Base-by-base conservation (phyloP, 495 filamentous ascomycete species). In the Penicillium maclennaniae region DNA sequence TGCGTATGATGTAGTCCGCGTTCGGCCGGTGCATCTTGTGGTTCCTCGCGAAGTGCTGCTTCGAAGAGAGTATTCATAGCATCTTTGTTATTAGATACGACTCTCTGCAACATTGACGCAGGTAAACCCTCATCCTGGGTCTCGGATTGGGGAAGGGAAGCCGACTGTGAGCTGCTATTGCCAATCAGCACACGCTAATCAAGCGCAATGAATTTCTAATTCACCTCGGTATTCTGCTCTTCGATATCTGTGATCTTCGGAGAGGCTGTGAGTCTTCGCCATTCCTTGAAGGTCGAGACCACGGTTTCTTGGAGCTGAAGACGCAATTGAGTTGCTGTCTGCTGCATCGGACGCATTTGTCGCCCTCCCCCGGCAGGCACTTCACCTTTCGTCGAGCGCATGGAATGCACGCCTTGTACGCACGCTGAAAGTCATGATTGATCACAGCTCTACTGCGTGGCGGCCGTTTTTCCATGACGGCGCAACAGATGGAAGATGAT, bases 41-140 rank as follows among this genome's bases (percentile, higher is more conserved):
- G 14, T 43, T 52, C 43, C 20, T 56, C 49, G 27, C 28, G 49
- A 44, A 65, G 53, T 14, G 69, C 68, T 2, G 71, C 68, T 36
- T 68, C 67, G 45, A 69, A 74, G 3, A 74, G 48, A 12, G 72
- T 67, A 44, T 69, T 62, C 44, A 72, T 56, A 1, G 71, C 69
- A 50, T 72, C 71, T 16, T 62, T 69, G 16, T 68, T 64, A 39
- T 55, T 66, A 7, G 62, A 65, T 4, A 68, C 57, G 8, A 62
- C 59, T 28, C 43, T 62, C 26, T 58, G 47, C 14, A 64, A 40
- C 16, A 62, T 56, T 1, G 58, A 58, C 8, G 54, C 49, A 10
- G 58, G 54, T 6, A 62, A 48, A 41, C 51, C 43, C 10, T 42
- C 52, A 25, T 50, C 44, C 10, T 57, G 52, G 17, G 42, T 34